These are phyloP conservation scores for Cyclanthera cordifolia DNA, from an alignment of 306 rosid species.

Conservation along the genomic window DNA sequence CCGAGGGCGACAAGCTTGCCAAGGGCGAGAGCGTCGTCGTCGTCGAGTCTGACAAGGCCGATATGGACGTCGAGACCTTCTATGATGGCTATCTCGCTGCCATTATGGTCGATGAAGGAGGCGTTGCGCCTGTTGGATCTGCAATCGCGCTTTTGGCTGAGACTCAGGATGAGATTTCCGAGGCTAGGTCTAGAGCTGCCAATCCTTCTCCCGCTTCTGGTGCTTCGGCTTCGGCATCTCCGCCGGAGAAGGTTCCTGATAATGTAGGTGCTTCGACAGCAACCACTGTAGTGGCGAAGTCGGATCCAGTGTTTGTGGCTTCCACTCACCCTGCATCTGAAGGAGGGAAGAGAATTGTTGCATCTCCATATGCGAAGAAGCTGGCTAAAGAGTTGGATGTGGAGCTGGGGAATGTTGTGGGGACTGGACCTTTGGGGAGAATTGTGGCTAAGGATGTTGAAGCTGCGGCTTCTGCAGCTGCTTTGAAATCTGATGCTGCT, in stretches of 20 bases:
- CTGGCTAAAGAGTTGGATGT: conserved; percentile 76
- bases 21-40: conserved; percentile 97
- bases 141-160: conserved; percentile 87
- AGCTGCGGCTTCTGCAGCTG: conserved; percentile 35
- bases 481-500: not conserved
- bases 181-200: conserved; percentile 64
- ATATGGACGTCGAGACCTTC: conserved; percentile 97
- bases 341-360: conserved; percentile 82
- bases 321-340: conserved; percentile 82
- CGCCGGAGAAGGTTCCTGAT: conserved; percentile 19
- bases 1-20: conserved; percentile 86
- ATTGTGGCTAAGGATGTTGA: conserved; percentile 90
- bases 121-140: conserved; percentile 72
- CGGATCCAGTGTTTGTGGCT: conserved; percentile 17
- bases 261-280: conserved; percentile 19
- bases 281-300: conserved; percentile 9
- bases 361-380: conserved; percentile 92
- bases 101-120: conserved; percentile 87
- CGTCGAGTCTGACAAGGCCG: conserved; percentile 96
- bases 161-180: conserved; percentile 58
- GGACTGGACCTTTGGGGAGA: conserved; percentile 82
- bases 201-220: conserved; percentile 20
- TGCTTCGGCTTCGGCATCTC: conserved; percentile 8
- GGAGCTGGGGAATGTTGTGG: conserved; percentile 50
- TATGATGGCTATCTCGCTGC: conserved; percentile 92